These are phyloP conservation scores for Fusarium nisikadoi DNA, from an alignment of 2,329 filamentous ascomycete species.

Conservation along the genomic window DNA sequence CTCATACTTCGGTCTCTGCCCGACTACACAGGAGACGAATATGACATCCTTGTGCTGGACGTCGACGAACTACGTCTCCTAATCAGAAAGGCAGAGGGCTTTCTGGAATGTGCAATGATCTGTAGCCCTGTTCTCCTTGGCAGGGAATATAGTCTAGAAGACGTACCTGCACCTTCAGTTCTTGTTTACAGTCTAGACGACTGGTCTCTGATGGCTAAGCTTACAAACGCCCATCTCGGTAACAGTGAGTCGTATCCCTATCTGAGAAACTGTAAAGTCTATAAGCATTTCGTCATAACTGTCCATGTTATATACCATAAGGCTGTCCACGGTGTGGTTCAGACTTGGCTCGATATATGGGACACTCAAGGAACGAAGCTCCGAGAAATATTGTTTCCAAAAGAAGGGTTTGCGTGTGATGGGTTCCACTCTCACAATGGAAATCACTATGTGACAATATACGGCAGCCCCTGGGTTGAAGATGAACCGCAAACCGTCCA, in stretches of 20 bases:
- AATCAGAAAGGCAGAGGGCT: not conserved
- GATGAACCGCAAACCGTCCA: not conserved
- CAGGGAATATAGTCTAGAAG: too few relatives aligned
- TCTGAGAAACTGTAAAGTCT: too few relatives aligned
- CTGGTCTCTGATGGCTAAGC: not conserved
- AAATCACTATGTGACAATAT: not conserved
- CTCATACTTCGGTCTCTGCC: not conserved
- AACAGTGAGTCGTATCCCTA: too few relatives aligned
- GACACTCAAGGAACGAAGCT: slow-evolving; percentile 1
- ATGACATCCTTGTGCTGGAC: not conserved
- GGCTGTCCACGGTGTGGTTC: too few relatives aligned
- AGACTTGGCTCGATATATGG: slow-evolving; percentile 14
- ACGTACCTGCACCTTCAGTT: not conserved
- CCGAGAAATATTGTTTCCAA: not conserved
- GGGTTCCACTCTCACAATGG: not conserved
- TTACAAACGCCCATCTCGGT: not conserved
- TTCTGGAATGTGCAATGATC: not conserved
- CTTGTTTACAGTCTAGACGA: not conserved
- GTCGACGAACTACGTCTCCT: not conserved
- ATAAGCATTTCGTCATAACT: too few relatives aligned
- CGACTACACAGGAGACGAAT: too few relatives aligned
- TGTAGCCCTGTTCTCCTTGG: not conserved
- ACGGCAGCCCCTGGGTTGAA: not conserved
- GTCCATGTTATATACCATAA: too few relatives aligned
- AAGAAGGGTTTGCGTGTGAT: not conserved